Percentiles rank a stretch among this genome's conserved stretches.
phyloP scores from a whole-genome alignment of 345 rosid genomes.

The Rhizophora apiculata region DNA sequence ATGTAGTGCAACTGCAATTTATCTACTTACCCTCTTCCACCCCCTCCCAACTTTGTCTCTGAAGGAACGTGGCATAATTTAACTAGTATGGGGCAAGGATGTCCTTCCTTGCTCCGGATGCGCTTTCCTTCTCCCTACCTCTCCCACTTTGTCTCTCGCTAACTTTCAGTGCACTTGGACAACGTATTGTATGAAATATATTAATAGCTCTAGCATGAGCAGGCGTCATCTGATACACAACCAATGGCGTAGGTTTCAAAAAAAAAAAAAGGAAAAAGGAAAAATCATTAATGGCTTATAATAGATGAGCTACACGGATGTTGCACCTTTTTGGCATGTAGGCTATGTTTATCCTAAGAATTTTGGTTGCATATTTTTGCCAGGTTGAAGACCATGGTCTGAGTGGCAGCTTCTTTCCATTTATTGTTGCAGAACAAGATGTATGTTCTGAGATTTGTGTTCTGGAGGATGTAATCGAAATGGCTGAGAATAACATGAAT shows the following conservation, averaged over 20 bases:
- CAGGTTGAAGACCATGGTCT: constrained; percentile 90
- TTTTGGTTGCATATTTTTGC: constrained; percentile 15
- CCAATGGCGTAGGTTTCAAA: neutral
- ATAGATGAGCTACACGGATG: neutral
- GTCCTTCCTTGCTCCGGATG: neutral
- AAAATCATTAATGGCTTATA: neutral
- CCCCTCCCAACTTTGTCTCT: no score
- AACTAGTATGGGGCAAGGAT: no score
- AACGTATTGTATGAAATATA: no score
- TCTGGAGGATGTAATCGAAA: constrained; percentile 67
- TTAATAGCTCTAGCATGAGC: no score
- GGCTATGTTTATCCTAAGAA: constrained; percentile 2
- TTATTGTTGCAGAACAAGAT: constrained; percentile 78
- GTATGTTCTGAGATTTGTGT: constrained; percentile 79
- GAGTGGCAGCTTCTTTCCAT: constrained; percentile 88
- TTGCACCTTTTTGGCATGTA: no score
- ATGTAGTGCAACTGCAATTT: neutral
- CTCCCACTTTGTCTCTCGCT: neutral
- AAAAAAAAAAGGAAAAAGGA: neutral
- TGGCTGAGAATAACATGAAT: constrained; percentile 30
- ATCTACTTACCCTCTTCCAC: no score
- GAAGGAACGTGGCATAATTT: no score
- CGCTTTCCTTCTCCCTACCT: neutral
- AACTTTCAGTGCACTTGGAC: no score
- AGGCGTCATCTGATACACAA: no score